Base-by-base conservation (phyloP, 768 basidiomycete genomes). In the Pleurotus giganteus region DNA sequence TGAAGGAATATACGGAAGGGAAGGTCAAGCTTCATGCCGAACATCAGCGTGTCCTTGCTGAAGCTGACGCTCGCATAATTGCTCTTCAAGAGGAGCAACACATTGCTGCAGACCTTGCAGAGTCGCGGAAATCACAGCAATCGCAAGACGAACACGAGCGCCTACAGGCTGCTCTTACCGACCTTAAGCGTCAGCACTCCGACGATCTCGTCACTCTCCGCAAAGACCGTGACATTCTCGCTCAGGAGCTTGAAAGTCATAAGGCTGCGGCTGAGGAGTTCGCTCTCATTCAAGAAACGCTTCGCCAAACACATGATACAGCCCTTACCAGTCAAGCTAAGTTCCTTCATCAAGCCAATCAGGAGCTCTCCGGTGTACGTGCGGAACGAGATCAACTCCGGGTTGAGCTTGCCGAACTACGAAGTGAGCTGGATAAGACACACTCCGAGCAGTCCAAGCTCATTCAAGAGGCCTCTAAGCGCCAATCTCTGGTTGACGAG, bases 401-500 rank as follows among this genome's bases (percentile, higher is more conserved):
- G 53, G 66, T 62, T 9, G 75, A 79, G 51, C 77, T 86, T 46
- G 77, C 74, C 27, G 70, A 70, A 59, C 75, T 89, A 47, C 79
- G 78, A 54, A 75, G 70, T 11, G 86, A 90, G 62, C 74, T 91
- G 7, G 77, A 82, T 46, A 74, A 71, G 58, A 82, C 83, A 28
- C 80, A 75, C 29, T 70, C 63, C 13, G 83, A 88, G 63, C 84
- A 87, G 60, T 77, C 79, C 3, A 79, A 79, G 63, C 79, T 90
- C 9, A 72, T 84, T 28, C 80, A 85, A 60, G 89, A 90, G 65
- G 84, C 82, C 8, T 88, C 89, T 6, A 86, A 87, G 60, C 85
- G 84, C 36, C 83, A 91, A 60, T 85, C 88, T 15, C 76, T 91
- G 32, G 82, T 81, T 8, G 77, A 80, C 19, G 90, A 94, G 63